A percentile compares a stretch with the other conserved stretches of the same genome.
These are phyloP conservation scores for Nemophila menziesii DNA, from an alignment of 257 asterid genomes.

Conservation along the genomic window DNA sequence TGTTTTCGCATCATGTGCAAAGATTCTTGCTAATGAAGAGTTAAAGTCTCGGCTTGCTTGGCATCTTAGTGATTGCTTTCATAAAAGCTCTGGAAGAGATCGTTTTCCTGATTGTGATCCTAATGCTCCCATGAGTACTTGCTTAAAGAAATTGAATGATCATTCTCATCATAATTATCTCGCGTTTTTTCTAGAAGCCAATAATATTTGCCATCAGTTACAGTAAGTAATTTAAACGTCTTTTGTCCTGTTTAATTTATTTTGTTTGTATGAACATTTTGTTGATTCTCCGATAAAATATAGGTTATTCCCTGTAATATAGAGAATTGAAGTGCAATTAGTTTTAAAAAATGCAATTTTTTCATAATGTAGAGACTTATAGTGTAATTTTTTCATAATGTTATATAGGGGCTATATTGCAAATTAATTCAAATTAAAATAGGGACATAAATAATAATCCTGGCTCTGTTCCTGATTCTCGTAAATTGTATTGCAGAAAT, in stretches of 20 bases:
- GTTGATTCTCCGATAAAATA: too few relatives aligned
- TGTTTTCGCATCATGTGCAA: constrained; percentile 47
- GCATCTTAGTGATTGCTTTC: constrained; percentile 80
- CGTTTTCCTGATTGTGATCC: constrained; percentile 50
- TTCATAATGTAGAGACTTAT: too few relatives aligned
- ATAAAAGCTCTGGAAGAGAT: constrained; percentile 49
- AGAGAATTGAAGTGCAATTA: too few relatives aligned
- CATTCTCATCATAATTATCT: constrained; percentile 39
- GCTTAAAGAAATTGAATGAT: constrained; percentile 36
- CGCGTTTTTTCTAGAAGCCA: constrained; percentile 57
- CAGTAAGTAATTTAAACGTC: constrained; percentile 31
- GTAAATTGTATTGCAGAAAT: constrained; percentile 44
- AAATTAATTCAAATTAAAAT: too few relatives aligned
- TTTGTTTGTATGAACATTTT: too few relatives aligned
- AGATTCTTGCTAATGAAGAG: constrained; percentile 56
- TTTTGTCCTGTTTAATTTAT: background rate
- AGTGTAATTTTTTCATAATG: too few relatives aligned
- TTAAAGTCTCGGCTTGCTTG: constrained; percentile 63
- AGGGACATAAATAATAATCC: too few relatives aligned
- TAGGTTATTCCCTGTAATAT: too few relatives aligned
- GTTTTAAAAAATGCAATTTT: too few relatives aligned
- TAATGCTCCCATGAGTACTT: constrained; percentile 27
- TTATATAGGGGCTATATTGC: too few relatives aligned
- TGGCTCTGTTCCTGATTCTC: too few relatives aligned
- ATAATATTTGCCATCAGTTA: constrained; percentile 74